A percentile compares a stretch with the other conserved stretches of the same genome.
phyloP scores from a whole-genome alignment of 768 basidiomycete genomes.

The Podaxis rugospora region DNA sequence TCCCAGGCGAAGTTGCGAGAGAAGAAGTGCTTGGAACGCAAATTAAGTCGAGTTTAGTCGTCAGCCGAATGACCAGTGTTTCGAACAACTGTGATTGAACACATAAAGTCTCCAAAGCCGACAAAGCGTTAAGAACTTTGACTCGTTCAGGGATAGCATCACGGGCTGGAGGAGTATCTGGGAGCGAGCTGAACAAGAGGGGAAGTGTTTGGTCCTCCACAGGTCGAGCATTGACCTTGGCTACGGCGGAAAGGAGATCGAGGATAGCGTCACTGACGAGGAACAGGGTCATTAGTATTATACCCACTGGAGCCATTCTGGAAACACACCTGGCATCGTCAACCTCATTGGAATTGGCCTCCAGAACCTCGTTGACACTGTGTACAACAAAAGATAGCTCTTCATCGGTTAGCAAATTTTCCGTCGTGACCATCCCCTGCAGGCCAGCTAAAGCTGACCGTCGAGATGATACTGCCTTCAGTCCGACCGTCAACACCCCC shows the following conservation, averaged over 20 bases:
- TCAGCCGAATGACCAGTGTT: slow-evolving; percentile 71
- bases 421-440: slow-evolving; percentile 60
- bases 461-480: slow-evolving; percentile 47
- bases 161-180: slow-evolving; percentile 56
- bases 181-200: slow-evolving; percentile 69
- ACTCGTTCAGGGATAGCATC: slow-evolving; percentile 52
- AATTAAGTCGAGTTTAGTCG: slow-evolving; percentile 71
- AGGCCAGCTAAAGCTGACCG: slow-evolving; percentile 63
- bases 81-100: slow-evolving; percentile 77
- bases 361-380: slow-evolving; percentile 66
- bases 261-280: slow-evolving; percentile 51
- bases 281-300: neutral
- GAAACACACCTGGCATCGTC: slow-evolving; percentile 50
- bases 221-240: slow-evolving; percentile 53
- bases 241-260: slow-evolving; percentile 58
- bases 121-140: slow-evolving; percentile 64
- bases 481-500: slow-evolving; percentile 54
- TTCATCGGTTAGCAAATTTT: slow-evolving; percentile 56
- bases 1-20: slow-evolving; percentile 7
- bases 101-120: slow-evolving; percentile 69
- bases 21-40: slow-evolving; percentile 30
- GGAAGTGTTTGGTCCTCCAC: slow-evolving; percentile 78
- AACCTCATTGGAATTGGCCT: slow-evolving; percentile 42
- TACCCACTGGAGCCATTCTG: neutral
- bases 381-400: slow-evolving; percentile 81